Base-by-base conservation (phyloP, 371 early-diverging fungal genomes). In the Chytridium lagenaria region DNA sequence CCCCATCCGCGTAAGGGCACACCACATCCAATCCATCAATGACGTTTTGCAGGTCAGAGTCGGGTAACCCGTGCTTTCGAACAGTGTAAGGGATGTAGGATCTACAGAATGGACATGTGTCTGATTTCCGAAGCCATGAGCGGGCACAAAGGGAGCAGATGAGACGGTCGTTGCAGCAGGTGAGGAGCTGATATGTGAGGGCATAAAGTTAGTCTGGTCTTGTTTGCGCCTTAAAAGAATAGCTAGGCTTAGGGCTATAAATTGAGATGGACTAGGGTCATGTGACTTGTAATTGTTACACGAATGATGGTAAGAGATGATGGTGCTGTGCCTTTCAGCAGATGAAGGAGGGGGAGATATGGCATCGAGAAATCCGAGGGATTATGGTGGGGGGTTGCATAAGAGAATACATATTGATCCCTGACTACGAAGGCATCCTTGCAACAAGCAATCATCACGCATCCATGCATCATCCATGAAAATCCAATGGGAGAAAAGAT, bases 101-200 rank as follows among this genome's bases (percentile, higher is more conserved):
- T 1, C 74, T 68, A 36, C 74, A 74, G 66, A 74, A 74, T 22
- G 74, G 74, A 38, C 74, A 74, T 16, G 50, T 40, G 65, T 49
- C 44, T 31, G 36, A 44, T 34, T 71, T 65, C 12, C 16, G 34
- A 23, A 74, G 69, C 74, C 74, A 74, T 1, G 49, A 22, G 2
- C 74, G 74, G 7, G 69, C 69, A 36, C 74, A 74, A n/a, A 59
- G 50, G 33, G 69, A 50, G 50, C 74, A 74, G 51, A 74, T 50
- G 38, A 61, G 23, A 7, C 55, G 50, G 36, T 68, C n/a, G 10
- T 22, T 2, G 74, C 74, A 74, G 64, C 74, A 74, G 10, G 68
- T 39, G 12, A 74, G 69, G 19, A 37, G 69, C 74, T 69, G 40
- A 10, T 3, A 40, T n/a, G n/a, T n/a, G n/a, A n/a, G n/a, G n/a